phyloP scores from a whole-genome alignment of 306 rosid species.

The Dryas octopetala region DNA sequence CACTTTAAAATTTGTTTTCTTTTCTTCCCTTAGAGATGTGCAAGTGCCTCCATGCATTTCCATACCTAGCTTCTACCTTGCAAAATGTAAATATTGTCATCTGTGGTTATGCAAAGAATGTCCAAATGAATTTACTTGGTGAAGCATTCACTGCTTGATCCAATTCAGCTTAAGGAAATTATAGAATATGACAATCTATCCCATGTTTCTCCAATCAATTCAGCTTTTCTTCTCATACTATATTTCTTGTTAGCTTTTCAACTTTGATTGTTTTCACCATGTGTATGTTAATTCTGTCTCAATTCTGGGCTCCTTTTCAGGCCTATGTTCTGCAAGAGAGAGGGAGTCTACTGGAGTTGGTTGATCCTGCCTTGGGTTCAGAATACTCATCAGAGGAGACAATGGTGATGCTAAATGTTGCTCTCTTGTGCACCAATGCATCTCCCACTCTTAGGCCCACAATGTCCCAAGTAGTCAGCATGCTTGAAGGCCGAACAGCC shows the following conservation, averaged over 20 bases:
- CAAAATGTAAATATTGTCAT: not conserved
- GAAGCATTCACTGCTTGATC: not conserved
- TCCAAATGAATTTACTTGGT: not conserved
- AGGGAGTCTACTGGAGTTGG: constrained; percentile 76
- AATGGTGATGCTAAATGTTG: constrained; percentile 79
- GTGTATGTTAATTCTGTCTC: not conserved
- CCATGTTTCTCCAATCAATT: not conserved
- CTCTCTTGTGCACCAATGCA: constrained; percentile 88
- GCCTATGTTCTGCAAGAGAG: constrained; percentile 93
- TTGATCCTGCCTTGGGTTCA: constrained; percentile 85
- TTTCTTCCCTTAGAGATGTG: not conserved
- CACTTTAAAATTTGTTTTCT: constrained; percentile 17
- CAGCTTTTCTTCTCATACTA: not conserved
- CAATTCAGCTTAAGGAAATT: not conserved
- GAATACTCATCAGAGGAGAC: constrained; percentile 69
- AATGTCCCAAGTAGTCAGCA: constrained; percentile 89
- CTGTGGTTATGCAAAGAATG: not conserved
- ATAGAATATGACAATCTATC: not conserved
- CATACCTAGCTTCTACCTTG: not conserved
- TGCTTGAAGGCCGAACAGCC: constrained; percentile 87
- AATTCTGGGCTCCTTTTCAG: constrained; percentile 32
- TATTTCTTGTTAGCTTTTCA: not conserved
- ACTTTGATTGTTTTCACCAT: not conserved
- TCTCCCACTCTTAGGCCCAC: constrained; percentile 88
- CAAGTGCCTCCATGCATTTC: not conserved